phyloP scores from a whole-genome alignment of 2,329 filamentous ascomycete species.

The Corynespora cassiicola region DNA sequence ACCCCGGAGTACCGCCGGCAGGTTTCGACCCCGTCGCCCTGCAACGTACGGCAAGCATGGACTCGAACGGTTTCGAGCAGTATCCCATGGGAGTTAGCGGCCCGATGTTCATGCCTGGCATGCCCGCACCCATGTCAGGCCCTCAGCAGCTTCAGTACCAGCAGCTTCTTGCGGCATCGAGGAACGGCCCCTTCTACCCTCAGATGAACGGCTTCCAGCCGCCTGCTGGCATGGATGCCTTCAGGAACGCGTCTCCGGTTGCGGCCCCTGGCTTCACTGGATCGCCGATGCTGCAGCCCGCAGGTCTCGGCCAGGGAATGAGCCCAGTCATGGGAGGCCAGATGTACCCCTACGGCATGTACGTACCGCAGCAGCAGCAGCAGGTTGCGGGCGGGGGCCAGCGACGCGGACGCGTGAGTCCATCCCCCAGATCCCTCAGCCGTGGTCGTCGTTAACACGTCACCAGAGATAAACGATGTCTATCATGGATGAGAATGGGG shows the following conservation, averaged over 20 bases:
- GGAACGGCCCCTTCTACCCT: conserved; percentile 51
- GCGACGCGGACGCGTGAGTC: conserved; percentile 61
- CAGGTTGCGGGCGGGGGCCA: conserved; percentile 55
- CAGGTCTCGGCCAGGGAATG: conserved; percentile 49
- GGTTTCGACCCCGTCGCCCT: conserved; percentile 51
- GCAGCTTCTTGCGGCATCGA: conserved; percentile 59
- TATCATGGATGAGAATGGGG: no score
- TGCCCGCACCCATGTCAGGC: conserved; percentile 49
- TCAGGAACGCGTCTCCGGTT: conserved; percentile 50
- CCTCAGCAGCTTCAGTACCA: conserved; percentile 65
- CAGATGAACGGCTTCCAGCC: conserved; percentile 50
- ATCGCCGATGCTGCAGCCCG: conserved; percentile 57
- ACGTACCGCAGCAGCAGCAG: conserved; percentile 54
- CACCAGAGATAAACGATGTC: conserved; percentile 36
- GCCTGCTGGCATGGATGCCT: conserved; percentile 52
- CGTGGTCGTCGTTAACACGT: conserved; percentile 28
- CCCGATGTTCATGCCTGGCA: conserved; percentile 44
- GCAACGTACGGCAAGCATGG: conserved; percentile 57
- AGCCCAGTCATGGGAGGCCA: conserved; percentile 36
- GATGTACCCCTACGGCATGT: conserved; percentile 60
- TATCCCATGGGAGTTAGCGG: conserved; percentile 45
- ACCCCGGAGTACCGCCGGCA: conserved; percentile 42
- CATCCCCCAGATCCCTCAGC: conserved; percentile 25
- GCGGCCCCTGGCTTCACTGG: conserved; percentile 47
- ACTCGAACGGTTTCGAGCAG: conserved; percentile 56